Percentiles rank a stretch among this genome's conserved stretches.
Evolutionary conservation across 2,329 filamentous ascomycete genomes (phyloP).

Genomic region (Fusarium udum): DNA sequence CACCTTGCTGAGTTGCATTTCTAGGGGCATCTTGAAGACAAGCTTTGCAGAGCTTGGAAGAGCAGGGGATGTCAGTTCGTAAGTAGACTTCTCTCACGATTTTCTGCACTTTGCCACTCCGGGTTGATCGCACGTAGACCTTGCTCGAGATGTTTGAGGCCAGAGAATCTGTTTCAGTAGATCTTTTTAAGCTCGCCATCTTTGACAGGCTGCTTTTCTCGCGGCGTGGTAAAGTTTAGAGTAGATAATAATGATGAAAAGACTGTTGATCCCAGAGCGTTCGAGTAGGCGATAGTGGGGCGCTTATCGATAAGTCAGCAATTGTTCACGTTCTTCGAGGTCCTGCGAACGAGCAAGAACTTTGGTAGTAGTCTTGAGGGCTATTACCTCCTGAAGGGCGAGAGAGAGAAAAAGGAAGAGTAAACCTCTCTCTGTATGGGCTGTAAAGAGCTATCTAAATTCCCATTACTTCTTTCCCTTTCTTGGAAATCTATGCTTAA

Average conservation of each 20-base stretch:
- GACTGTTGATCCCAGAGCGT: constrained; percentile 31
- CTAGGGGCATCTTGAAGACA: constrained; percentile 80
- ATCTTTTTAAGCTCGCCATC: constrained; percentile 74
- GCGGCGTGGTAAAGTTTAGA: constrained; percentile 8
- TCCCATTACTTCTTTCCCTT: not conserved
- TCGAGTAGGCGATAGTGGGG: constrained; percentile 39
- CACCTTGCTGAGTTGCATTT: constrained; percentile 82
- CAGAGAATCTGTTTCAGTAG: constrained; percentile 60
- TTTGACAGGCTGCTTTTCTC: constrained; percentile 26
- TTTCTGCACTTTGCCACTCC: constrained; percentile 97
- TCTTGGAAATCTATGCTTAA: not conserved
- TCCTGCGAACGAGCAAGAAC: not conserved
- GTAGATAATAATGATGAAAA: constrained; percentile 31
- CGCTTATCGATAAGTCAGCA: constrained; percentile 46
- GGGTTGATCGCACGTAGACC: constrained; percentile 92
- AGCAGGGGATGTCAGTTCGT: constrained; percentile 96
- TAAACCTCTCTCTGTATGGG: no score
- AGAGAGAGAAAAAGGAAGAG: not conserved
- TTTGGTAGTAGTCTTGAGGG: not conserved
- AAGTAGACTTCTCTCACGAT: constrained; percentile 97
- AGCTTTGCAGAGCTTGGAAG: constrained; percentile 82
- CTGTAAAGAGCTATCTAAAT: not conserved
- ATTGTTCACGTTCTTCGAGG: not conserved
- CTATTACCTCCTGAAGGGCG: not conserved
- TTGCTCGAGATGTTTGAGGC: constrained; percentile 90